phyloP scores from a whole-genome alignment of 192 early-diverging fungal species.

The Chytriomyces sp. region DNA sequence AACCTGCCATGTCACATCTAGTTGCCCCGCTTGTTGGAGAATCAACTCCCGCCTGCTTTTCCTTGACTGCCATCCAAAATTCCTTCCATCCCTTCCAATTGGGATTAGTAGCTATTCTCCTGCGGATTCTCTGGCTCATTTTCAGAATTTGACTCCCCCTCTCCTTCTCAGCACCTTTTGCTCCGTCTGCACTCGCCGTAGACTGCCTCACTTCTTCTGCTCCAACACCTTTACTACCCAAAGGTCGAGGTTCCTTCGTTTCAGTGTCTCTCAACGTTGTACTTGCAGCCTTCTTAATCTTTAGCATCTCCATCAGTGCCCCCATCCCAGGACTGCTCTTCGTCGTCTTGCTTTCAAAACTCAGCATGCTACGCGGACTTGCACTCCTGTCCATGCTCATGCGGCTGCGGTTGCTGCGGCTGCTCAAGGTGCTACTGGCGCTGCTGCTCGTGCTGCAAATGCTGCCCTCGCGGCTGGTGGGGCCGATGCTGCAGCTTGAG shows the following conservation, averaged over 20 bases:
- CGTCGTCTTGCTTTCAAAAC: neutral
- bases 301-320: neutral
- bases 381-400: neutral
- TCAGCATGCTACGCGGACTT: neutral
- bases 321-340: neutral
- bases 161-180: neutral
- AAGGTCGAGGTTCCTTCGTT: neutral
- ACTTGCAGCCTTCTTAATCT: neutral
- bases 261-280: neutral
- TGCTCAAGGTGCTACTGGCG: neutral
- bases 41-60: neutral
- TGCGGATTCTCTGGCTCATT: neutral
- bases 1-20: no score
- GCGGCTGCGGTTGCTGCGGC: neutral
- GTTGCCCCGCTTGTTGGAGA: no score
- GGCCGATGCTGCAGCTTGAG: neutral
- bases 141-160: neutral
- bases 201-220: neutral
- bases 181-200: neutral
- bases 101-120: neutral
- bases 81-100: slow-evolving; percentile 5
- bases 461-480: neutral
- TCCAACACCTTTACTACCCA: neutral
- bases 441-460: neutral
- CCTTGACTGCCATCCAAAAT: neutral